Base-by-base conservation (phyloP, 768 basidiomycete genomes). In the Boletus sp. region DNA sequence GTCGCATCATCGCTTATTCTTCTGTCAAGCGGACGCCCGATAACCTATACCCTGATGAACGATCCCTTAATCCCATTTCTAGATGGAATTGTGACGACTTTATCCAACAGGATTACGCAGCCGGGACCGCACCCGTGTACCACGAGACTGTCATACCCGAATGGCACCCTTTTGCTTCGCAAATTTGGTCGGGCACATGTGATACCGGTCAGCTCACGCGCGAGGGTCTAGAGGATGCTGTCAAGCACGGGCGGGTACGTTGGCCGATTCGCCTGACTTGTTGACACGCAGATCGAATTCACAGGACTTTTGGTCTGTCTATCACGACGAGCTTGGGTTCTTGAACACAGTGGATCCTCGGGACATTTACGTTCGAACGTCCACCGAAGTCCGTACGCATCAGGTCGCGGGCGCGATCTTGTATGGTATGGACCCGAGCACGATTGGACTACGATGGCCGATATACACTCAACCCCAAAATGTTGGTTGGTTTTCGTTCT, bases 181-280 rank as follows among this genome's bases (percentile, higher is more conserved):
- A 68, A 37, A 74, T 81, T 7, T 81, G 80, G 80, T 61, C 73
- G n/a, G 80, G 80, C 18, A 75, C 78, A 4, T 81, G 80, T 57
- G 77, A 79, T 56, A 61, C 71, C 5, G 80, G 80, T 7, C 80
- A 81, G 55, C 71, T 81, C 47, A 81, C 80, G 8, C 60, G 63
- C 0, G 78, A 61, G n/a, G 80, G 80, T 2, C 64, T 80, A 4
- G 65, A 72, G 28, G 80, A 81, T 45, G 72, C 78, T 5, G 54
- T 78, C 40, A 64, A 59, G 30, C 80, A 81, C 54, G 80, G 80
- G 7, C 64, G 76, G 71, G 70, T 61, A 20, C 18, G 64, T 57
- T 42, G 3, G n/a, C 12, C 39, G 15, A 20, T 41, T 18, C 32
- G n/a, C 17, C 20, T 29, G 11, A 45, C 18, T 35, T 11, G 40